Conservation (phyloP, 768 basidiomycete species). For the Tylopilus sp. region DNA sequence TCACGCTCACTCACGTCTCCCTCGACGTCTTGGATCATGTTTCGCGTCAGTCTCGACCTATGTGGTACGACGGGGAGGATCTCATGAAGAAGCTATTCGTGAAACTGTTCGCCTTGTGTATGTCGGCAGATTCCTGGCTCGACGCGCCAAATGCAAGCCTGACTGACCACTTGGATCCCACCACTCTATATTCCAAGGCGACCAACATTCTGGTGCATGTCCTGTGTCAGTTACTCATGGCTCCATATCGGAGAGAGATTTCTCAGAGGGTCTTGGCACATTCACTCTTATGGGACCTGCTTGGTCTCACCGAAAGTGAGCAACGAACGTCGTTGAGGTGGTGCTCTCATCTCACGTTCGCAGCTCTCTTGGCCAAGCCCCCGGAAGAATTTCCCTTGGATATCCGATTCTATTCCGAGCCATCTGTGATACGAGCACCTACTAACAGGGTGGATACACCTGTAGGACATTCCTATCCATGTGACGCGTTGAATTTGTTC, state of each 20-base stretch:
- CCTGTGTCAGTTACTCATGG: slow-evolving; percentile 34
- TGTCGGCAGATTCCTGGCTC: slow-evolving; percentile 57
- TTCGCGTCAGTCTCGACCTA: slow-evolving; percentile 45
- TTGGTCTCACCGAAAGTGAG: slow-evolving; percentile 13
- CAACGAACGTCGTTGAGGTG: background rate
- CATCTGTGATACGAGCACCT: slow-evolving; percentile 32
- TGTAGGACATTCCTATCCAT: slow-evolving; percentile 22
- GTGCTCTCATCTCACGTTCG: slow-evolving; percentile 7
- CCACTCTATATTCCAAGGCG: slow-evolving; percentile 45
- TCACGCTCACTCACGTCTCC: slow-evolving; percentile 50
- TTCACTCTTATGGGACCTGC: slow-evolving; percentile 20
- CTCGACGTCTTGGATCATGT: slow-evolving; percentile 53
- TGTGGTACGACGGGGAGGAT: slow-evolving; percentile 45
- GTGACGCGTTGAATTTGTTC: slow-evolving; percentile 4
- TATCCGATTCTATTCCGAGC: slow-evolving; percentile 39
- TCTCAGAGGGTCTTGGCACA: slow-evolving; percentile 19
- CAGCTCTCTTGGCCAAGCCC: slow-evolving; percentile 36
- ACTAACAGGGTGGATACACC: slow-evolving; percentile 31
- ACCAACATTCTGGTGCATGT: slow-evolving; percentile 42
- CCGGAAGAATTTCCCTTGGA: slow-evolving; percentile 36
- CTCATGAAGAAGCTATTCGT: slow-evolving; percentile 49
- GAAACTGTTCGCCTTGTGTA: slow-evolving; percentile 51
- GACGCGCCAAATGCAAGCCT: slow-evolving; percentile 40
- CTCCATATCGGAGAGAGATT: slow-evolving; percentile 19
- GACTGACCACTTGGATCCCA: slow-evolving; percentile 44